These are phyloP conservation scores for Cornus suecica DNA, from an alignment of 148 eudicot species.

Conservation along the genomic window DNA sequence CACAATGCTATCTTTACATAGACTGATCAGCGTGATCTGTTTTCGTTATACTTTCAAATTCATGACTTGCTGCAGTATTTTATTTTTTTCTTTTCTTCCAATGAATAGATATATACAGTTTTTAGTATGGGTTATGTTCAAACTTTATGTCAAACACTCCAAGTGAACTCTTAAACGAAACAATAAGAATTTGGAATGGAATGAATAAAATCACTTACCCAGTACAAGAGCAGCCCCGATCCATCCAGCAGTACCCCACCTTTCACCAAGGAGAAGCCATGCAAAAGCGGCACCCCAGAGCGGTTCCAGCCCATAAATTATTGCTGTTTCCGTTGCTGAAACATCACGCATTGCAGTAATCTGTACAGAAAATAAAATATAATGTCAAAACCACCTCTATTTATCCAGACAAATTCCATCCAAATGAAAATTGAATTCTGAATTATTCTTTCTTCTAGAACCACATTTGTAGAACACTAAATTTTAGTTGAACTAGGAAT, in stretches of 20 bases:
- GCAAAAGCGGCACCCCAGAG: constrained; percentile 73
- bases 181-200: not conserved
- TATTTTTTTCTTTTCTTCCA: no score
- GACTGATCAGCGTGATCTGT: not conserved
- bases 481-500: not conserved
- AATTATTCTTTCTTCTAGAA: not conserved
- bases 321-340: constrained; percentile 58
- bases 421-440: not conserved
- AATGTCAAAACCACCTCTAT: not conserved
- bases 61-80: not conserved
- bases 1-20: not conserved
- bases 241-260: constrained; percentile 60
- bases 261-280: constrained; percentile 65
- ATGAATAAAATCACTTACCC: constrained; percentile 20
- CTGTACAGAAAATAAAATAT: constrained; percentile 19
- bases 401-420: not conserved
- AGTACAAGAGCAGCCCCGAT: constrained; percentile 54
- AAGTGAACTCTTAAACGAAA: not conserved
- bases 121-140: not conserved
- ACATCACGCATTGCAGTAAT: constrained; percentile 58
- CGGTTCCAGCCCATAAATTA: constrained; percentile 56
- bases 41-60: not conserved
- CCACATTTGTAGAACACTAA: not conserved
- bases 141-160: not conserved
- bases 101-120: no score